These are phyloP conservation scores for Wallacemonas sp. DNA, from an alignment of 208 protist species.

Conservation along the genomic window DNA sequence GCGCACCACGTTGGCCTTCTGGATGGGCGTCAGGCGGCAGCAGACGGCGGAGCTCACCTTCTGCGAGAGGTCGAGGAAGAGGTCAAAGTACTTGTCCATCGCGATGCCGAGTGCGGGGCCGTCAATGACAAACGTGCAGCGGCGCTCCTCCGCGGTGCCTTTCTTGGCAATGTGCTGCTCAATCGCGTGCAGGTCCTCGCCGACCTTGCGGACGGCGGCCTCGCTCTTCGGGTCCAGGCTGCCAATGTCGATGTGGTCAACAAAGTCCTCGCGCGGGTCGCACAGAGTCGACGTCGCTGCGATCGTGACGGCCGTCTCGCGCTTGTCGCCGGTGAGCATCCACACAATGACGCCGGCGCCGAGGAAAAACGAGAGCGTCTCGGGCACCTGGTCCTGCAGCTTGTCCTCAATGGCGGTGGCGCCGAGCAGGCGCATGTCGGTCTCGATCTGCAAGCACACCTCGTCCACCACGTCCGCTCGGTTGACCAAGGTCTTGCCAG, in stretches of 20 bases:
- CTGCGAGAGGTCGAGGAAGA: conserved; percentile 79
- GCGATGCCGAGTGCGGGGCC: conserved; percentile 71
- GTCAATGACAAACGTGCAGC: conserved; percentile 83
- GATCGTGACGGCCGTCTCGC: conserved; percentile 94
- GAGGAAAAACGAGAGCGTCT: conserved; percentile 92
- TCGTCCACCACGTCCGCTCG: conserved; percentile 67
- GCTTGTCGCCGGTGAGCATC: conserved; percentile 98
- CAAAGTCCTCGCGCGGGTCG: conserved; percentile 75
- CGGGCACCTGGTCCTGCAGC: conserved; percentile 94
- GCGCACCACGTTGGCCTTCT: conserved; percentile 90
- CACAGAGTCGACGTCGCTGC: conserved; percentile 81
- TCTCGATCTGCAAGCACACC: conserved; percentile 92
- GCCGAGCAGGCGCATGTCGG: conserved; percentile 86
- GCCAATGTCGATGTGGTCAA: conserved; percentile 88
- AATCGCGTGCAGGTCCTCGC: conserved; percentile 59
- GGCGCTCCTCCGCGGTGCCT: conserved; percentile 39
- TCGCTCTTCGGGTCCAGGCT: conserved; percentile 40
- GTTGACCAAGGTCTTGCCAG: conserved; percentile 56
- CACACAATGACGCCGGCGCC: conserved; percentile 94
- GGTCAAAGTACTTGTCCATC: conserved; percentile 71
- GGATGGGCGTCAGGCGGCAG: conserved; percentile 88
- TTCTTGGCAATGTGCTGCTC: conserved; percentile 58
- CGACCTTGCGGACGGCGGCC: conserved; percentile 57
- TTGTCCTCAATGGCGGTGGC: conserved; percentile 97
- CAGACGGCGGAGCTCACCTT: conserved; percentile 86